phyloP scores from a whole-genome alignment of 208 protist genomes.

The Wallacemonas rigidus region DNA sequence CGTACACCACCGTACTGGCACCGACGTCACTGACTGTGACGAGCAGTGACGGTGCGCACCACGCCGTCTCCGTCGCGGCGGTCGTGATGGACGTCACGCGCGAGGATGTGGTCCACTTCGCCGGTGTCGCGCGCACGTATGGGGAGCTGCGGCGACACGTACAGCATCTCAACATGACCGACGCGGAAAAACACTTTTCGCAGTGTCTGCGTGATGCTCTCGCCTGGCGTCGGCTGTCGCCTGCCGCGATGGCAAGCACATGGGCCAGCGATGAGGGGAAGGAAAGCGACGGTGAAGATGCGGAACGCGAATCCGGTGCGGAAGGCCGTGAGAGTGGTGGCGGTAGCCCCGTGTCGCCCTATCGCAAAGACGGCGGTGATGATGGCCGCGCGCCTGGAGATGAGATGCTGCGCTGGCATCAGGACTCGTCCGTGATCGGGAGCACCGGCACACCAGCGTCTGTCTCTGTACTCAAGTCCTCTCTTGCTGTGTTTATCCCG shows the following conservation, averaged over 20 bases:
- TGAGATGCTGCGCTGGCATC: not conserved
- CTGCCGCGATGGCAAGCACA: constrained; percentile 6
- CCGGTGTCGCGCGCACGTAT: constrained; percentile 29
- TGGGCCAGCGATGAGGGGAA: not conserved
- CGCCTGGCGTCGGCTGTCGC: constrained; percentile 28
- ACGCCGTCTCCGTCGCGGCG: constrained; percentile 33
- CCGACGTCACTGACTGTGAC: constrained; percentile 32
- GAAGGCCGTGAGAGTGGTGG: not conserved
- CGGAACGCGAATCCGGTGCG: not conserved
- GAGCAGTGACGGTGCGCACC: constrained; percentile 40
- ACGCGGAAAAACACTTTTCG: constrained; percentile 36
- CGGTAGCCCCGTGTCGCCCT: not conserved
- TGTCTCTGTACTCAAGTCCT: constrained; percentile 11
- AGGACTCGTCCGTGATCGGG: not conserved
- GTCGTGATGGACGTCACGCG: constrained; percentile 44
- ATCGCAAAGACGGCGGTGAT: not conserved
- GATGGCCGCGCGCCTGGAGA: not conserved
- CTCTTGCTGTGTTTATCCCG: constrained; percentile 39
- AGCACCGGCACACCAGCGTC: not conserved
- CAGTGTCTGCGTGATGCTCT: constrained; percentile 35
- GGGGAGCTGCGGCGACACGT: constrained; percentile 24
- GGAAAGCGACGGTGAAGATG: not conserved
- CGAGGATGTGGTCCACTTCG: constrained; percentile 38
- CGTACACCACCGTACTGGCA: constrained; percentile 46
- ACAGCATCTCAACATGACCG: constrained; percentile 31